Base-by-base conservation (phyloP, 306 rosid genomes). In the Vigna trinervia region DNA sequence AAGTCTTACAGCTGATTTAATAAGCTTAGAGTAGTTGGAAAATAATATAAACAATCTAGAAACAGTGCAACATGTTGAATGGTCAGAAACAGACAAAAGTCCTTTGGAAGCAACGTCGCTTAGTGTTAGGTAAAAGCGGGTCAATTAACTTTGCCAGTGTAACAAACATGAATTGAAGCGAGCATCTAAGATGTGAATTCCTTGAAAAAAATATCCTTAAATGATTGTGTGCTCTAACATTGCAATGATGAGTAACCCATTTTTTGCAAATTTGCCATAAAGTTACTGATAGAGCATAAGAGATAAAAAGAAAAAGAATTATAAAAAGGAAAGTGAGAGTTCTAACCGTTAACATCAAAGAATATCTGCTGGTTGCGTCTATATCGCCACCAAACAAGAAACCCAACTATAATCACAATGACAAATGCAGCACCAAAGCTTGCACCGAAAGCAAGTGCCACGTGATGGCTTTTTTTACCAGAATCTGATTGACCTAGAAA, bases 341-440 rank as follows among this genome's bases (percentile, higher is more conserved):
- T 85, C 89, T 84, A 75, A 91, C 99, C 99, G 81, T 85, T 92
- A 41, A 96, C 90, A 77, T 96, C 99, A 58, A 96, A 96, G 96
- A 96, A 96, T 82, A 96, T 90, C 84, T 96, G 99, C 85, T 89
- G 89, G 82, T 96, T 96, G 80, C 80, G 91, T 84, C 97, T 85
- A 63, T 91, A 92, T 26, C 98, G 88, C 96, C 92, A 91, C 99
- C 99, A 96, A 74, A 93, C 78, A 71, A 91, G 84, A 67, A 91
- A 45, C 15, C 80, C 96, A 23, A 92, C 77, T 20, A 91, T 60
- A 58, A 91, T 74, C 79, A 91, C 85, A 59, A 91, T 20, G 58
- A 85, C 67, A 78, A 92, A 87, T 17, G 91, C 92, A 64, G 92
- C 89, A 74, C 96, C 84, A 77, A 96, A 91, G 75, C 99, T 96